phyloP scores from a whole-genome alignment of 2,329 filamentous ascomycete genomes.

The Alternaria panax region DNA sequence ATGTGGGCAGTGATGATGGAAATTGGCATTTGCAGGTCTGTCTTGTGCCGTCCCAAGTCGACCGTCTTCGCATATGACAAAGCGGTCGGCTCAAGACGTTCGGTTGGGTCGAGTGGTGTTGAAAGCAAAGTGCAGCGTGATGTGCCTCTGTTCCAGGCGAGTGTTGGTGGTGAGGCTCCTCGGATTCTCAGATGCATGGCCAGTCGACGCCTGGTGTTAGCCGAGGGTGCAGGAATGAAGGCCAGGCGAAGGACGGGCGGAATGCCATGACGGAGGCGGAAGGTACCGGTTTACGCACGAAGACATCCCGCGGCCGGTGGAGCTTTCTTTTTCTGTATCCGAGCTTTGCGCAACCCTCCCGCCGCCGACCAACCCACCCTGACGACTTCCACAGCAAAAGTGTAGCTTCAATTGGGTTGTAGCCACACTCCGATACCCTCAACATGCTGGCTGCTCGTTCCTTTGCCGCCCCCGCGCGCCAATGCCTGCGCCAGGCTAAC shows the following conservation, averaged over 20 bases:
- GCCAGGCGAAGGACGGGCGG: not conserved
- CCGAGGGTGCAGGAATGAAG: not conserved
- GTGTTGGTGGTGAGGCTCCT: rapidly evolving
- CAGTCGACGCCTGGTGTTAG: not conserved
- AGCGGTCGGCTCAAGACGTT: no score
- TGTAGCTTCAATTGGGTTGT: constrained; percentile 47
- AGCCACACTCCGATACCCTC: constrained; percentile 43
- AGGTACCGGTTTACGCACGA: constrained; percentile 12
- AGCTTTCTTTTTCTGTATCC: constrained; percentile 41
- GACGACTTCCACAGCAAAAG: constrained; percentile 37
- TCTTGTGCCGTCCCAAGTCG: no score
- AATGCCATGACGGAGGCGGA: constrained; percentile 10
- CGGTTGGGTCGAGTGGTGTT: no score
- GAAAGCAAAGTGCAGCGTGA: no score
- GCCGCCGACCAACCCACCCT: constrained; percentile 26
- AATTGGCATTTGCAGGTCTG: no score
- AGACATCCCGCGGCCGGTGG: constrained; percentile 26
- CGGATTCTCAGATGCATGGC: rapidly evolving
- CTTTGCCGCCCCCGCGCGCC: constrained; percentile 77
- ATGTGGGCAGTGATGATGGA: no score
- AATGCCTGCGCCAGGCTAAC: constrained; percentile 75
- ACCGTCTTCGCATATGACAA: no score
- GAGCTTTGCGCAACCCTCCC: constrained; percentile 39
- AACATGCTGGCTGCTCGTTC: constrained; percentile 85
- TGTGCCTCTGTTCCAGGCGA: no score